Base-by-base conservation (phyloP, 2,329 filamentous ascomycete genomes). In the Cladosporium sp. region DNA sequence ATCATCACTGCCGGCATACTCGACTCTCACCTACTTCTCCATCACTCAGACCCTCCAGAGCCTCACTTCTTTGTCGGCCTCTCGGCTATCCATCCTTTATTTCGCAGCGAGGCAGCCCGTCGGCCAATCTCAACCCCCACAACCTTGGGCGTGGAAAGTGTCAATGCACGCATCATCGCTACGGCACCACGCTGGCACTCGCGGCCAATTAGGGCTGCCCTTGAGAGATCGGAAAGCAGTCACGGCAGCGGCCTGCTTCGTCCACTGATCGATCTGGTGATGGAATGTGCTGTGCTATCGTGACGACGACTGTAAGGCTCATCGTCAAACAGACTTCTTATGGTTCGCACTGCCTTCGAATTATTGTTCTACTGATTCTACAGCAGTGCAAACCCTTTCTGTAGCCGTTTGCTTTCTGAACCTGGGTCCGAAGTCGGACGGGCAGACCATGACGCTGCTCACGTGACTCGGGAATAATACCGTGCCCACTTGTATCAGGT, bases 101-200 rank as follows among this genome's bases (percentile, higher is more conserved):
- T 28, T 28, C 49, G 49, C 49, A 54, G 10, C 49, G 10, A 6
- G 30, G 30, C 30, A 32, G 30, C 30, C 30, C 30, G 30, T 54
- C 49, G 24, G 49, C 28, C 49, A 54, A 54, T 38, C 34, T 18
- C n/a, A 58, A 38, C 55, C 55, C 55, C 55, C 55, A 58, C 55
- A 58, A 10, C 41, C 10, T 47, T 47, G 41, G n/a, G 10, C n/a
- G 8, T 47, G n/a, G 10, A 47, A 54, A 30, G 10, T 11, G 52
- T 41, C 55, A 26, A 49, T 49, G 59, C 41, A 32, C 41, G 41
- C 59, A 61, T 61, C 59, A 61, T 61, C 38, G 44, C 41, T 34
- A 54, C 49, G 15, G 24, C 44, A 44, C 38, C 38, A 44, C 38
- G 38, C 38, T 44, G 41, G 41, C 44, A 47, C 30, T 30, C 59